phyloP scores from a whole-genome alignment of 768 basidiomycete species.

The Russula brevipes region DNA sequence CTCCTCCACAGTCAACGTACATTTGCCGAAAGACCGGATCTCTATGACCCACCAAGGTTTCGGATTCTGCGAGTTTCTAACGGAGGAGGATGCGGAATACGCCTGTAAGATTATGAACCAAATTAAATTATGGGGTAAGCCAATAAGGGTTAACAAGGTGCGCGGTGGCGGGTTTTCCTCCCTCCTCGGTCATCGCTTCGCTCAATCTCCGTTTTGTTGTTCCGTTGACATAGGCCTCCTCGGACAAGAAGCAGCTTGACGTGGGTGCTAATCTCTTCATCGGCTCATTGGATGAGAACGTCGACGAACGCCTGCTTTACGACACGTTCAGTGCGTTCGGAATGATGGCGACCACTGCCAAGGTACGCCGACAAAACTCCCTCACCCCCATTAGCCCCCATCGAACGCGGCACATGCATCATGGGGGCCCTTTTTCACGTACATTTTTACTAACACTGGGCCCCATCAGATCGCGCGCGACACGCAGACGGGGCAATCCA shows the following conservation, averaged over 20 bases:
- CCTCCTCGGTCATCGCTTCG: not conserved
- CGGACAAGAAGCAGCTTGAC: constrained; percentile 96
- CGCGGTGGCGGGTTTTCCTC: constrained; percentile 29
- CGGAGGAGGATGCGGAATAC: constrained; percentile 99
- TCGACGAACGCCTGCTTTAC: constrained; percentile 87
- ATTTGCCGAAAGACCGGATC: constrained; percentile 96
- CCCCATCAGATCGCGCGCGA: constrained; percentile 79
- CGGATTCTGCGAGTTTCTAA: constrained; percentile 99
- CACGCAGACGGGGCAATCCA: constrained; percentile 74
- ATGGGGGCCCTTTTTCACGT: not conserved
- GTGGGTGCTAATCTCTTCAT: constrained; percentile 98
- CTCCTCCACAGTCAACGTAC: constrained; percentile 74
- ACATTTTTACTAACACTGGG: constrained; percentile 5
- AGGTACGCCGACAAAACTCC: constrained; percentile 43
- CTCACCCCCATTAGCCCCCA: too few relatives aligned
- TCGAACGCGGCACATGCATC: not conserved
- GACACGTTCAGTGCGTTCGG: constrained; percentile 97
- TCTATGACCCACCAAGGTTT: constrained; percentile 99
- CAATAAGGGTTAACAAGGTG: constrained; percentile 98
- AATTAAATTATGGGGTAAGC: constrained; percentile 98
- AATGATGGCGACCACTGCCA: constrained; percentile 85
- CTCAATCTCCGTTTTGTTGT: constrained; percentile 9
- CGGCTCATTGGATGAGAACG: constrained; percentile 91
- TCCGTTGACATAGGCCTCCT: constrained; percentile 64
- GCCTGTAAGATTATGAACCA: constrained; percentile 99